phyloP scores from a whole-genome alignment of 768 basidiomycete genomes.

The Mycena pura region DNA sequence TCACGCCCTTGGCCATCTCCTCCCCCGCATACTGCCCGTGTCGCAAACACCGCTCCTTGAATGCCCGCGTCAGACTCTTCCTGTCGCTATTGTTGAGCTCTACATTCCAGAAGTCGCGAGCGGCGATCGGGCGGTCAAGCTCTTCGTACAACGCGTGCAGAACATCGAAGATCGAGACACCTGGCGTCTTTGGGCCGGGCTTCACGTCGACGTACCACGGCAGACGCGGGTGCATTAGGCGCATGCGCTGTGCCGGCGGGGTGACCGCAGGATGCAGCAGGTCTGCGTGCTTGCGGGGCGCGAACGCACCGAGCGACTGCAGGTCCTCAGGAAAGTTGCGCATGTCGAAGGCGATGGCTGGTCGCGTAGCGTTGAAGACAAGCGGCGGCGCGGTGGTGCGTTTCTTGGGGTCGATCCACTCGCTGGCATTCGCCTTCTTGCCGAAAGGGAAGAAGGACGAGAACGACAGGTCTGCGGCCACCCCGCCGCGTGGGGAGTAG shows the following conservation, averaged over 20 bases:
- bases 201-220: slow-evolving; percentile 60
- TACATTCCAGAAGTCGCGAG: slow-evolving; percentile 52
- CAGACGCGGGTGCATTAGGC: slow-evolving; percentile 49
- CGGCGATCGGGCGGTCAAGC: slow-evolving; percentile 44
- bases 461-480: slow-evolving; percentile 10
- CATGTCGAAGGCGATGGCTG: slow-evolving; percentile 15
- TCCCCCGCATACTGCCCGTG: slow-evolving; percentile 17
- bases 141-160: slow-evolving; percentile 43
- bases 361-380: background rate
- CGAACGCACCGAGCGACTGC: slow-evolving; percentile 4
- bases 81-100: slow-evolving; percentile 49
- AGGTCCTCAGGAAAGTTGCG: slow-evolving; percentile 4
- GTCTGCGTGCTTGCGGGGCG: slow-evolving; percentile 32
- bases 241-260: slow-evolving; percentile 51
- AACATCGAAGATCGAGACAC: slow-evolving; percentile 53
- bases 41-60: slow-evolving; percentile 41
- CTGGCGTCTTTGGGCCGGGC: slow-evolving; percentile 37
- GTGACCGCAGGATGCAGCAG: slow-evolving; percentile 48
- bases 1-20: slow-evolving; percentile 46
- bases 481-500: slow-evolving; percentile 22
- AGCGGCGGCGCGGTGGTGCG: background rate
- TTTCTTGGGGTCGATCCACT: slow-evolving; percentile 10
- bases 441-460: slow-evolving; percentile 19
- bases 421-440: slow-evolving; percentile 9
- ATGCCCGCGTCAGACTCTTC: slow-evolving; percentile 42